Conservation (phyloP, 148 eudicot genomes). For the Polygonum maritimum region DNA sequence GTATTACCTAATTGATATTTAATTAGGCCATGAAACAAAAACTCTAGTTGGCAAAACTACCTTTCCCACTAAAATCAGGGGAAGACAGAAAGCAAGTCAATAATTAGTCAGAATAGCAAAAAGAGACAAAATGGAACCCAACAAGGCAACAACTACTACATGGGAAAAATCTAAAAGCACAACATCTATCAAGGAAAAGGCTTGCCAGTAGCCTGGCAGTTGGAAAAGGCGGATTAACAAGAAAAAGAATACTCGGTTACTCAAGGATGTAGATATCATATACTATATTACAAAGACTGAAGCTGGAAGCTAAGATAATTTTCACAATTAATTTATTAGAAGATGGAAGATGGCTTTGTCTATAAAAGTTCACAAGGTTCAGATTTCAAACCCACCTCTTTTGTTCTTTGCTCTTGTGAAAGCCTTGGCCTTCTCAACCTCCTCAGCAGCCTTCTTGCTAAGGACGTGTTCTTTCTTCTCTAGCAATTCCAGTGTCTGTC, state of each 20-base stretch:
- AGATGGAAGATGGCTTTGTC: neutral
- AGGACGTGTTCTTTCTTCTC: slow-evolving; percentile 40
- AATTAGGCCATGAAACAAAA: neutral
- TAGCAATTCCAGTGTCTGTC: slow-evolving; percentile 34
- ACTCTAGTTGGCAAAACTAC: neutral
- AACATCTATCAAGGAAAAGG: neutral
- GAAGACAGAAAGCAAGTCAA: neutral
- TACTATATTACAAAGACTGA: neutral
- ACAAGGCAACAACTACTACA: neutral
- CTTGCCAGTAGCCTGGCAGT: neutral
- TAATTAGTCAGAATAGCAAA: neutral
- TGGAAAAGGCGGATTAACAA: neutral
- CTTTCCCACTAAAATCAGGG: neutral
- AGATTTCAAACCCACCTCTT: slow-evolving; percentile 21
- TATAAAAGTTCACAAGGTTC: neutral
- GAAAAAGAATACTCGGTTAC: neutral
- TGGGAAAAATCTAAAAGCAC: neutral
- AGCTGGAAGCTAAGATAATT: neutral
- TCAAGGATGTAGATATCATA: neutral
- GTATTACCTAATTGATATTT: neutral
- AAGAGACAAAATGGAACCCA: neutral
- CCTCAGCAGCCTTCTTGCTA: slow-evolving; percentile 32
- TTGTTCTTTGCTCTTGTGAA: slow-evolving; percentile 34
- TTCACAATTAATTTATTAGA: neutral
- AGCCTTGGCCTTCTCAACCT: slow-evolving; percentile 43